phyloP scores from a whole-genome alignment of 441 rosid genomes.

The Arabidopsis lyrata region DNA sequence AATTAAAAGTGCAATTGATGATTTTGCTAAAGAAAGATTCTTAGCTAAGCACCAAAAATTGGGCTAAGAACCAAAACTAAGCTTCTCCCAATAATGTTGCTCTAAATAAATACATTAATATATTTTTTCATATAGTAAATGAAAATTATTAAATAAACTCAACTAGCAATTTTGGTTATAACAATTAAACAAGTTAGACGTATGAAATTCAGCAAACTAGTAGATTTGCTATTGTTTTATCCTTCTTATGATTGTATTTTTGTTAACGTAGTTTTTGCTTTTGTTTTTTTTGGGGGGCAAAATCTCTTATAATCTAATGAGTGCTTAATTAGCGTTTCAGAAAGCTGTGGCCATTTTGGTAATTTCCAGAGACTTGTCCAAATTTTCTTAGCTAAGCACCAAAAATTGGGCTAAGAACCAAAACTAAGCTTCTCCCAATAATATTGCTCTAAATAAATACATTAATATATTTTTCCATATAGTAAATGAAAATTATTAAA shows the following conservation, averaged over 20 bases:
- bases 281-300: no score
- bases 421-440: no score
- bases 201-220: not conserved
- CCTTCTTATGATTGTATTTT: not conserved
- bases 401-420: no score
- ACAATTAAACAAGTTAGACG: not conserved
- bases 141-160: not conserved
- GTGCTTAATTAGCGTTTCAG: not conserved
- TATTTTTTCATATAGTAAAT: not conserved
- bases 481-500: no score
- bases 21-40: no score
- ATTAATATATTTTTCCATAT: not conserved
- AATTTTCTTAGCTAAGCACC: no score
- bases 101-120: not conserved
- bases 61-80: no score
- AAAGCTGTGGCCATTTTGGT: conserved; percentile 13
- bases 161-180: not conserved
- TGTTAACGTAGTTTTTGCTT: not conserved
- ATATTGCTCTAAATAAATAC: no score
- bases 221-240: no score
- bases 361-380: not conserved
- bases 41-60: no score
- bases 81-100: no score
- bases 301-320: not conserved
- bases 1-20: no score